phyloP scores from a whole-genome alignment of 768 basidiomycete genomes.

The Suillus variegatus region DNA sequence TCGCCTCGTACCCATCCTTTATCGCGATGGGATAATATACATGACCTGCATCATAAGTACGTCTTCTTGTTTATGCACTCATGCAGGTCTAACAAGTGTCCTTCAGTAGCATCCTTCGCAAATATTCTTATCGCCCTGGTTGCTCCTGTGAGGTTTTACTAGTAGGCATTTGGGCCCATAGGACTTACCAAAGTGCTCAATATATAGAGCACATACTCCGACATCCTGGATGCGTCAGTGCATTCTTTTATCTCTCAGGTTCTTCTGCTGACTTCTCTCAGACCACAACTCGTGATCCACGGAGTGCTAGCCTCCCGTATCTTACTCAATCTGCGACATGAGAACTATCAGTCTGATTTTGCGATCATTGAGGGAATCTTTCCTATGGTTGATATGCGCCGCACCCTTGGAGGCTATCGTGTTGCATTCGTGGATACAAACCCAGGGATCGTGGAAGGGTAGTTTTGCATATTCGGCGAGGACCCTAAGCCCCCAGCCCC shows the following conservation, averaged over 20 bases:
- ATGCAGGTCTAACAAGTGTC: neutral
- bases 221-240: neutral
- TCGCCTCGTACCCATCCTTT: neutral
- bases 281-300: neutral
- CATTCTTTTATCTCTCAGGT: neutral
- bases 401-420: neutral
- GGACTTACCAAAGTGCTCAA: neutral
- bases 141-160: neutral
- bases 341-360: neutral
- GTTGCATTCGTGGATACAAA: too few relatives aligned
- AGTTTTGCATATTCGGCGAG: too few relatives aligned
- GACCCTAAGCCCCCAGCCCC: too few relatives aligned
- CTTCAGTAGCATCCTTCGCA: neutral
- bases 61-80: neutral
- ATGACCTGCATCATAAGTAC: neutral
- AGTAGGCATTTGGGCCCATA: neutral
- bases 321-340: constrained; percentile 3
- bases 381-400: neutral
- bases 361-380: neutral
- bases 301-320: constrained; percentile 6
- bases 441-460: too few relatives aligned
- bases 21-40: neutral
- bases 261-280: neutral
- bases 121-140: neutral
- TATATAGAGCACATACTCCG: neutral